Conservation (phyloP, 495 filamentous ascomycete species). For the Pyrenopolyporus hunteri region DNA sequence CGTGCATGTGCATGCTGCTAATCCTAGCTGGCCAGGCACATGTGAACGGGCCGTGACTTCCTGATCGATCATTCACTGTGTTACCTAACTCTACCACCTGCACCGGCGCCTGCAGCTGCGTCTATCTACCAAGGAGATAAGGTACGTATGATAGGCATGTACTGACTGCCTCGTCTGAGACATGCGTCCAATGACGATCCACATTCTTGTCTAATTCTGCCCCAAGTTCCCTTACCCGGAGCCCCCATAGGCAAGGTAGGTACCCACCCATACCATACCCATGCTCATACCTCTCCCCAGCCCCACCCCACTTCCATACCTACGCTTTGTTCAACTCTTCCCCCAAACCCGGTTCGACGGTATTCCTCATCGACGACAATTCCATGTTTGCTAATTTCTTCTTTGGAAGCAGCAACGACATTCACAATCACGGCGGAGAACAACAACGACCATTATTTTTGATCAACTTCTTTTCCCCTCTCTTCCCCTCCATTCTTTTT, state of each 20-base stretch:
- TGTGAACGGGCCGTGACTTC: slow-evolving; percentile 18
- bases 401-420: slow-evolving; percentile 2
- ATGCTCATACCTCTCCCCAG: background rate
- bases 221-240: no score
- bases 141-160: no score
- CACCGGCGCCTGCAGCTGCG: no score
- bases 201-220: slow-evolving; percentile 28
- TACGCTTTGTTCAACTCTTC: background rate
- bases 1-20: background rate
- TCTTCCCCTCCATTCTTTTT: background rate
- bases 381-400: no score
- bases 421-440: background rate
- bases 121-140: no score
- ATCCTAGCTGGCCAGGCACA: background rate
- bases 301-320: background rate
- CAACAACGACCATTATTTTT: background rate
- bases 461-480: background rate
- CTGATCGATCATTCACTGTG: slow-evolving; percentile 5
- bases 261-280: background rate
- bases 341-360: slow-evolving; percentile 4
- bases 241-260: no score
- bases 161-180: background rate
- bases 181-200: slow-evolving; percentile 16
- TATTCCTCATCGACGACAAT: background rate
- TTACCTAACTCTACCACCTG: background rate